Evolutionary conservation across 2,329 filamentous ascomycete species (phyloP), one percentile per base, ranked within the genome.

Genomic region (Colletotrichum sp.): DNA sequence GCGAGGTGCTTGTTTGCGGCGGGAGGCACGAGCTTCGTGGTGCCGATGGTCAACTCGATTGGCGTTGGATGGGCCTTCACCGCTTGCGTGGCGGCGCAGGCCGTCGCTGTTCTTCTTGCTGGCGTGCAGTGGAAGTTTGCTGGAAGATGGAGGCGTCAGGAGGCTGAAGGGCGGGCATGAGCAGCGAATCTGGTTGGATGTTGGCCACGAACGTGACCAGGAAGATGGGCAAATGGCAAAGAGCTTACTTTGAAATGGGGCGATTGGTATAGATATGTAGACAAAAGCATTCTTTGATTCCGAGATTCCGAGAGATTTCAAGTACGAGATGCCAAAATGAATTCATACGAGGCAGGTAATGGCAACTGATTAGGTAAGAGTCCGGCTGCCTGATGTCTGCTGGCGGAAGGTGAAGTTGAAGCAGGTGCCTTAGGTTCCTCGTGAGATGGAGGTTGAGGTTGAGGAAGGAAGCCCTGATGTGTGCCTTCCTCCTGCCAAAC

Each of bases 1-100:
- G 87, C 87, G 1, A 80, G 89, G 48, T 91, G 89, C 76, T 77
- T 90, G 3, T 84, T 90, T 36, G 89, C 87, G 0, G 90, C 90
- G 0, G 88, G 86, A 0, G 88, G 73, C 12, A 75, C 69, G 15
- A 75, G 86, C 25, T 85, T 87, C 13, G 82, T 90, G 4, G 86
- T 89, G 81, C 88, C 88, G 0, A 83, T 91, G 81, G 85, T 90
- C 8, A 82, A 87, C 68, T 81, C 79, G 2, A 83, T 89, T 59
- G 69, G 73, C 2, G 73, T 75, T 15, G 73, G 73, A 7, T 75
- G 69, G 73, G 63, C 87, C 0, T 90, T 90, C 73, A 89, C 88
- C 0, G 82, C 89, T 13, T 88, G 86, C 77, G 85, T 82, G 19
- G 82, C 77, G 30, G 82, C 84, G 2, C 88, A 90, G 77, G 79